Evolutionary conservation across 768 basidiomycete genomes (phyloP), one percentile per base, ranked within the genome.

Genomic region (Rubroboletus pulcherrimus): DNA sequence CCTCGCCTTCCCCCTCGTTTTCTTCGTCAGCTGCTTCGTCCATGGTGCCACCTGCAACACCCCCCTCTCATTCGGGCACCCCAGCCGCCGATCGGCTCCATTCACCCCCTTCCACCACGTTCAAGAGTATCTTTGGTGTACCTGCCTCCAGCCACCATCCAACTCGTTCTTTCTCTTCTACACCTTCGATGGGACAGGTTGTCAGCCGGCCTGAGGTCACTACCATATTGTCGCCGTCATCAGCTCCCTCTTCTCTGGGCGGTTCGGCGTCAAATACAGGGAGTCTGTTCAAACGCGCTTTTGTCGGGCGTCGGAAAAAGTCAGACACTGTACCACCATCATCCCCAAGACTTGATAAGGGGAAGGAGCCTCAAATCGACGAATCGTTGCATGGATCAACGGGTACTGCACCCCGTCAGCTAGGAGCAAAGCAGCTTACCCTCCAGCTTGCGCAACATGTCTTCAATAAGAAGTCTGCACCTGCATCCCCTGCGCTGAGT

Each of bases 361-460:
- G 45, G 38, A 67, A 59, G 52, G 63, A 62, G 21, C 56, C 53
- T 7, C 63, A 62, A 49, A 45, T 52, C 19, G 66, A 68, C 29
- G 66, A 63, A 31, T 58, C 51, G 15, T 29, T 51, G 12, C 56
- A 48, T 37, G 61, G 49, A 29, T 49, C 63, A 31, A 15, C 57
- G 31, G 51, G 46, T 37, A 49, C 53, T 37, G 40, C 53, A 46
- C 52, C 58, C 5, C 66, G 67, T 56, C 71, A 59, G 56, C 65
- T 55, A 9, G 71, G 62, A 50, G 68, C 66, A 58, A 66, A 66
- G 61, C 72, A 73, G 54, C 67, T 75, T 54, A 71, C 77, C 46
- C 70, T 73, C 21, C 71, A 76, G 54, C 68, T 79, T 47, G 76
- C 80, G n/a, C 73, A 78, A 52, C 77, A 78, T 59, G 77, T 78